phyloP scores from a whole-genome alignment of 2,329 filamentous ascomycete genomes.

The Arthroderma sp. region DNA sequence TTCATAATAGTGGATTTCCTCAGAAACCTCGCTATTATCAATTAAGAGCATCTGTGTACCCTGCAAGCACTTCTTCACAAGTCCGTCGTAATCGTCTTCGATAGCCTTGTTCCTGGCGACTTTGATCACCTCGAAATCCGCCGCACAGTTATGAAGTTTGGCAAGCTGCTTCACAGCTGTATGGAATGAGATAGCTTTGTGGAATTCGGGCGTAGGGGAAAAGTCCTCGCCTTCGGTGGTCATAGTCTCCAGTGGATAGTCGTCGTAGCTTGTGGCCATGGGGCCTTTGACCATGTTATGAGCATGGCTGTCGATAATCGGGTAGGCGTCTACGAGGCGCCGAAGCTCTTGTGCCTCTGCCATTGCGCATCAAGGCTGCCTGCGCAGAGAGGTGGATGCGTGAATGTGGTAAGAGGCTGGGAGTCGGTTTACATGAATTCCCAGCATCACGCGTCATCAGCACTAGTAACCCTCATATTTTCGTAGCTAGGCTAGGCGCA shows the following conservation, averaged over 20 bases:
- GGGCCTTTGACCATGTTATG: conserved; percentile 30
- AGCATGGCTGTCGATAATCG: conserved; percentile 37
- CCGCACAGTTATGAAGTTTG: conserved; percentile 48
- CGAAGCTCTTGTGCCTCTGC: conserved; percentile 16
- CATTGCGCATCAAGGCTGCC: conserved; percentile 1
- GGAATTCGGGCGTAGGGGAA: conserved; percentile 47
- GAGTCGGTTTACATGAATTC: too few species aligned
- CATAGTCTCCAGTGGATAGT: conserved; percentile 46
- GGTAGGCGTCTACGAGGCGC: conserved; percentile 25
- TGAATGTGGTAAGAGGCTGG: too few species aligned
- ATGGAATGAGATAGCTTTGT: conserved; percentile 53
- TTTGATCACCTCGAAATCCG: conserved; percentile 48
- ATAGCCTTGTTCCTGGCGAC: conserved; percentile 36
- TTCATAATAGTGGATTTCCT: conserved; percentile 44
- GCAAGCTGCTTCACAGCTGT: conserved; percentile 58
- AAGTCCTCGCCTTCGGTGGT: conserved; percentile 59
- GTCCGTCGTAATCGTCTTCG: conserved; percentile 38
- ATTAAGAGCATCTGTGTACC: conserved; percentile 63
- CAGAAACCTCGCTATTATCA: conserved; percentile 58
- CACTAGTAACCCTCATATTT: too few species aligned
- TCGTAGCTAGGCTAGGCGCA: too few species aligned
- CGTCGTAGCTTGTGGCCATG: conserved; percentile 20
- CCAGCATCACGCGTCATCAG: too few species aligned
- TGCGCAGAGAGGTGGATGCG: too few species aligned
- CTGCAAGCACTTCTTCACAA: conserved; percentile 52